Evolutionary conservation across 2,329 filamentous ascomycete genomes (phyloP).

Genomic region (Calonectria montana): DNA sequence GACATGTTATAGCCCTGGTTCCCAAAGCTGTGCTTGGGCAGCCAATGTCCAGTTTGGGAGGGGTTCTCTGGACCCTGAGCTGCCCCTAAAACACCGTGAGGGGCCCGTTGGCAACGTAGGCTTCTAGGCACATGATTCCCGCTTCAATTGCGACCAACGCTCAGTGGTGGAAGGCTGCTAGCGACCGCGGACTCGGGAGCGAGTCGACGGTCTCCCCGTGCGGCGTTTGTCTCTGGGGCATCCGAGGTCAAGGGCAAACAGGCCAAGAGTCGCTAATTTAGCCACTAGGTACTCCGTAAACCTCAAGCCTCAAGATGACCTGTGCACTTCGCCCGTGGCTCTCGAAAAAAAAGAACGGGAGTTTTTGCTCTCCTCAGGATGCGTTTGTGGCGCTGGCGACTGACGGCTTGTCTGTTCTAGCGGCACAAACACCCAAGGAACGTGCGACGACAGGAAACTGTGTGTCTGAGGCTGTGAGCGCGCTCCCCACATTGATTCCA

Average conservation of each 20-base stretch:
- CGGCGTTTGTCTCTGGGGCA: conserved; percentile 9
- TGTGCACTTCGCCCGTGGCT: conserved; percentile 13
- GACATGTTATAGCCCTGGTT: conserved; percentile 15
- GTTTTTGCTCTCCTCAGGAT: conserved; percentile 6
- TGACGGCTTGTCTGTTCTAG: conserved; percentile 9
- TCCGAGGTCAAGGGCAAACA: not conserved
- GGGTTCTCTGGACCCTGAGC: conserved; percentile 2
- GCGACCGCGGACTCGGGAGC: conserved; percentile 4
- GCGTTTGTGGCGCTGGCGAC: conserved; percentile 14
- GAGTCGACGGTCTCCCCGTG: conserved; percentile 9
- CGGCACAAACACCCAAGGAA: not conserved
- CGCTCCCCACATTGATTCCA: conserved; percentile 4
- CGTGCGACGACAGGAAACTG: not conserved
- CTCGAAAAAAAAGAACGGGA: conserved; percentile 11
- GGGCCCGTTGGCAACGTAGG: conserved; percentile 29
- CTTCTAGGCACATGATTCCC: conserved; percentile 29
- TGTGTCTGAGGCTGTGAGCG: not conserved
- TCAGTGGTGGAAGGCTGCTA: conserved; percentile 1
- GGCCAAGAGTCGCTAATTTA: conserved; percentile 18
- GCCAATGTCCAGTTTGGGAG: conserved; percentile 2
- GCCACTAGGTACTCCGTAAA: conserved; percentile 8
- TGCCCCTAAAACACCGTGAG: not conserved
- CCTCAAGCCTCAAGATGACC: conserved; percentile 14
- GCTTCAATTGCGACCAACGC: conserved; percentile 18
- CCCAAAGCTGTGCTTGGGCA: not conserved